Percentiles rank a stretch among this genome's conserved stretches.
phyloP scores from a whole-genome alignment of 2,329 filamentous ascomycete genomes.

The Purpureocillium takamizusanense region DNA sequence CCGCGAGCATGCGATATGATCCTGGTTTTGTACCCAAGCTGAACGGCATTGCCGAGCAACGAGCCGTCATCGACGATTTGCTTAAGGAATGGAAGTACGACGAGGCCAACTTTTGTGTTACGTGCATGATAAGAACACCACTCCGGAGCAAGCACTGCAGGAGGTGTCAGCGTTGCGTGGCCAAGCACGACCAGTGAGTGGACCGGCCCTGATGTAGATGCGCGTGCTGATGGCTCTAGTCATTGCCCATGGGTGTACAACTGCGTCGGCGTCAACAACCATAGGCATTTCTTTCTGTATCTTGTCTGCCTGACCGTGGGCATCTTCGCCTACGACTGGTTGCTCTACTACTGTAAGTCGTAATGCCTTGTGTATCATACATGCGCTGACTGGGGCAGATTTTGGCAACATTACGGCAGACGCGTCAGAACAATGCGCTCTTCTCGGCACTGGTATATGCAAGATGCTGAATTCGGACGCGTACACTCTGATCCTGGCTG shows the following conservation, averaged over 20 bases:
- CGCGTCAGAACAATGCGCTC: slow-evolving; percentile 52
- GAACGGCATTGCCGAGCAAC: slow-evolving; percentile 81
- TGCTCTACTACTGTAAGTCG: slow-evolving; percentile 62
- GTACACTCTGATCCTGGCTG: slow-evolving; percentile 69
- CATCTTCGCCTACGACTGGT: slow-evolving; percentile 60
- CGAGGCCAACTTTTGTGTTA: slow-evolving; percentile 86
- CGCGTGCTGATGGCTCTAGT: slow-evolving; percentile 31
- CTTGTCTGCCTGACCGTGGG: slow-evolving; percentile 69
- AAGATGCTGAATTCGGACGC: slow-evolving; percentile 69
- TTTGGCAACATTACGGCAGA: slow-evolving; percentile 49
- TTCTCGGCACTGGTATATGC: slow-evolving; percentile 71
- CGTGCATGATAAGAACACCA: slow-evolving; percentile 89
- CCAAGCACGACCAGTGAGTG: slow-evolving; percentile 89
- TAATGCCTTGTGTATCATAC: neutral
- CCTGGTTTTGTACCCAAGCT: slow-evolving; percentile 91
- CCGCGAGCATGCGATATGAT: slow-evolving; percentile 75
- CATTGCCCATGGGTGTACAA: slow-evolving; percentile 98
- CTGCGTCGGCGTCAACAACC: slow-evolving; percentile 91
- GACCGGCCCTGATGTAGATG: neutral
- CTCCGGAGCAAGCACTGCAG: slow-evolving; percentile 94
- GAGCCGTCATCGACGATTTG: slow-evolving; percentile 79
- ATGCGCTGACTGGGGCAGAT: slow-evolving; percentile 35
- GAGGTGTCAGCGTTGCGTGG: slow-evolving; percentile 83
- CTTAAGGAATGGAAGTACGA: slow-evolving; percentile 83
- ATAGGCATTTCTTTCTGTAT: slow-evolving; percentile 91